These are phyloP conservation scores for Bruguiera hainesii DNA, from an alignment of 441 rosid genomes.

Conservation along the genomic window DNA sequence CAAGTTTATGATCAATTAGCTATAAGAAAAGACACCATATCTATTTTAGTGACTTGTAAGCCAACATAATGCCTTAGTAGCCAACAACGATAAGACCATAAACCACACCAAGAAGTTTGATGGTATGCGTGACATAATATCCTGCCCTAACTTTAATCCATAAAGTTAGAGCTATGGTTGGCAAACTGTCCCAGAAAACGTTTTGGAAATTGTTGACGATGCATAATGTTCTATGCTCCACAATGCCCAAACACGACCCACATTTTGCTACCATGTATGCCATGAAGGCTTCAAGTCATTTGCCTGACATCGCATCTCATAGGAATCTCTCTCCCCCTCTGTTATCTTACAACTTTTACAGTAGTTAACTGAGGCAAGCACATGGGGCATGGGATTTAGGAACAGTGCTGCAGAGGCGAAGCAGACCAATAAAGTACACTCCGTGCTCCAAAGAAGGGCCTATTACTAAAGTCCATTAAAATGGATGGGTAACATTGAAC, in stretches of 20 bases:
- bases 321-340: constrained; percentile 1
- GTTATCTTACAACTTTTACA: not conserved
- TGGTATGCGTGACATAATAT: not conserved
- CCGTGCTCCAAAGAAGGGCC: constrained; percentile 8
- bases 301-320: constrained; percentile 21
- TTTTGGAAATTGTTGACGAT: constrained; percentile 15
- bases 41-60: not conserved
- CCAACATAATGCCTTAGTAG: constrained; percentile 14
- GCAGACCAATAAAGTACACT: constrained; percentile 26
- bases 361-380: constrained; percentile 25
- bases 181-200: constrained; percentile 9
- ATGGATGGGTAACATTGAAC: not conserved
- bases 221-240: constrained; percentile 5
- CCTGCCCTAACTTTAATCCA: not conserved
- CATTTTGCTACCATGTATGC: constrained; percentile 14
- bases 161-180: constrained; percentile 6
- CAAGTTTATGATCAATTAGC: not conserved
- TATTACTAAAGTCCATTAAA: not conserved
- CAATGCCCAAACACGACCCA: constrained; percentile 14
- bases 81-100: constrained; percentile 16
- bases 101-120: not conserved
- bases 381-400: constrained; percentile 26
- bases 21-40: constrained; percentile 14
- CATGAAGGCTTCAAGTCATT: constrained; percentile 13
- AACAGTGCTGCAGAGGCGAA: constrained; percentile 4